Conservation (phyloP, 371 early-diverging fungal species). For the Mucor plumbeus region DNA sequence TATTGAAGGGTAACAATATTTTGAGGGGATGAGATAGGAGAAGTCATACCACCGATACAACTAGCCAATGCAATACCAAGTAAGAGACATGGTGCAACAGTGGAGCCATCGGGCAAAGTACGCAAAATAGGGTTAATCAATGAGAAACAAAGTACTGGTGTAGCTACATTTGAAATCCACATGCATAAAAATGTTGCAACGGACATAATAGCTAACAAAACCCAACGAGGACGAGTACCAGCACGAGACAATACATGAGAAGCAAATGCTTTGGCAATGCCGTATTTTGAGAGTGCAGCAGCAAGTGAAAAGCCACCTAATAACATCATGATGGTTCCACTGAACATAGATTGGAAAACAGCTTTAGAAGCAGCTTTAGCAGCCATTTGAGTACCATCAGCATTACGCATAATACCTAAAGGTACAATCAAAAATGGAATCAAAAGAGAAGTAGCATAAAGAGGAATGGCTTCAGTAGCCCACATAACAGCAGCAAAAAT, state of each 20-base stretch:
- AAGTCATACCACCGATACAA: constrained; percentile 96
- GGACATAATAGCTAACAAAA: constrained; percentile 77
- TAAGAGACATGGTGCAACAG: constrained; percentile 85
- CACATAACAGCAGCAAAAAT: constrained; percentile 69
- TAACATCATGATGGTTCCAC: constrained; percentile 93
- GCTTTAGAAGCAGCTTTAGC: constrained; percentile 80
- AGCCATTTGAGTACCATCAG: constrained; percentile 49
- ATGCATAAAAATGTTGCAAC: constrained; percentile 76
- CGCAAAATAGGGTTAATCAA: constrained; percentile 78
- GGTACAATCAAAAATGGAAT: constrained; percentile 80
- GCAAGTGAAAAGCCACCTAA: constrained; percentile 96
- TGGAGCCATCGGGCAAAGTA: constrained; percentile 63
- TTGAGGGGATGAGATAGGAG: constrained; percentile 96
- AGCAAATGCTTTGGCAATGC: constrained; percentile 79
- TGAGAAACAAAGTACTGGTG: constrained; percentile 85
- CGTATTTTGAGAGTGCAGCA: constrained; percentile 57
- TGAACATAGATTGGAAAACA: constrained; percentile 93
- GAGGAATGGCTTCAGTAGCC: constrained; percentile 79
- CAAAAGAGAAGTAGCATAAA: constrained; percentile 80
- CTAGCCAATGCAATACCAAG: constrained; percentile 95
- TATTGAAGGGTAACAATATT: constrained; percentile 87
- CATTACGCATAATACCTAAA: constrained; percentile 71
- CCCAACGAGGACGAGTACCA: constrained; percentile 71
- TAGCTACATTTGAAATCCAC: constrained; percentile 86
- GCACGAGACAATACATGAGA: constrained; percentile 71